Conservation (phyloP, 352 stramenopile genomes). For the Pythium grandisporangium region DNA sequence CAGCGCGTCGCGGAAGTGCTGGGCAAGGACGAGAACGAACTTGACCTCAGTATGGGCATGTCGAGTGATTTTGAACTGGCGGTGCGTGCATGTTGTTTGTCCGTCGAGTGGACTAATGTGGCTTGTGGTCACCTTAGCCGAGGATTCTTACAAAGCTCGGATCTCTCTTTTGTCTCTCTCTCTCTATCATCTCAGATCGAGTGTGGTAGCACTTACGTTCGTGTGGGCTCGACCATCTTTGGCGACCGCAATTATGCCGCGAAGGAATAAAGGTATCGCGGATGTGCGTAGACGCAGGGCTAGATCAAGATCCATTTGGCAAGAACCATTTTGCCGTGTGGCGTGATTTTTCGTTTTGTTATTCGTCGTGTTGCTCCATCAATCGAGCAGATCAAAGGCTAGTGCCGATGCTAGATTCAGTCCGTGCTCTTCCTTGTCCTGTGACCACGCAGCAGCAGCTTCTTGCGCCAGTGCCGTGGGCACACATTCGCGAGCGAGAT, state of each 20-base stretch:
- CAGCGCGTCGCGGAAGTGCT: slow-evolving; percentile 61
- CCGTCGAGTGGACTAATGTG: too few species aligned
- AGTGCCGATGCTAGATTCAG: slow-evolving; percentile 48
- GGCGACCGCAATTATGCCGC: slow-evolving; percentile 89
- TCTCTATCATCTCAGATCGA: too few species aligned
- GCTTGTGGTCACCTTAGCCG: too few species aligned
- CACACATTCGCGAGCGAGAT: not conserved
- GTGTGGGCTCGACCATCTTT: slow-evolving; percentile 98
- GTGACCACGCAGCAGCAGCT: slow-evolving; percentile 37
- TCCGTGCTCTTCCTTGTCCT: slow-evolving; percentile 19
- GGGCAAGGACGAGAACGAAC: slow-evolving; percentile 36
- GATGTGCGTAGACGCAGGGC: not conserved
- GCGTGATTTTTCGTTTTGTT: too few species aligned
- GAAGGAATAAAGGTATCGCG: slow-evolving; percentile 18
- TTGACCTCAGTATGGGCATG: slow-evolving; percentile 99
- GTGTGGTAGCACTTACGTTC: slow-evolving; percentile 92
- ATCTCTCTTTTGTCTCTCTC: too few species aligned
- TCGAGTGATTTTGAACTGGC: slow-evolving; percentile 96
- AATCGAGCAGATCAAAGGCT: slow-evolving; percentile 50
- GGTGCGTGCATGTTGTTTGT: slow-evolving; percentile 17
- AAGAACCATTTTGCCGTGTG: too few species aligned
- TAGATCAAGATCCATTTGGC: too few species aligned
- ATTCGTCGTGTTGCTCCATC: too few species aligned
- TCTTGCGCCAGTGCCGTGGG: slow-evolving; percentile 31
- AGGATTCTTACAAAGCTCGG: too few species aligned